Evolutionary conservation across 805 yeast species (phyloP).

Genomic region (Schizosaccharomyces japonicus): DNA sequence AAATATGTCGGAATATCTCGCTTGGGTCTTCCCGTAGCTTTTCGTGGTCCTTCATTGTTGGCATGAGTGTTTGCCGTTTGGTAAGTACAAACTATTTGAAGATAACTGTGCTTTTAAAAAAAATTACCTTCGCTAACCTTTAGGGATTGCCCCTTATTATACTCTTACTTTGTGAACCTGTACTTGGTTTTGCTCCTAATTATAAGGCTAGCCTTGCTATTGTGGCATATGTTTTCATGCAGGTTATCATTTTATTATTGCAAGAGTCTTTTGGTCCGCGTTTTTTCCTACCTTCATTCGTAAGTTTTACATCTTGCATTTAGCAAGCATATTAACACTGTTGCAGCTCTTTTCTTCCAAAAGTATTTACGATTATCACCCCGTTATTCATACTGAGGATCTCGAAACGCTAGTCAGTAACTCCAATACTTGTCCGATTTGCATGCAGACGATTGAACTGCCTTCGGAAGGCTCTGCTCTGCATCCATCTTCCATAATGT

Average conservation of each 20-base stretch:
- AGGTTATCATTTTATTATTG: slow-evolving; percentile 30
- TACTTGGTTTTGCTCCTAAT: slow-evolving; percentile 51
- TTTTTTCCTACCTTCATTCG: slow-evolving; percentile 46
- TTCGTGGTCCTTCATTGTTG: slow-evolving; percentile 51
- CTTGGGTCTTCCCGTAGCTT: slow-evolving; percentile 47
- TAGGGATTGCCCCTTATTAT: slow-evolving; percentile 35
- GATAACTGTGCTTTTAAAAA: background rate
- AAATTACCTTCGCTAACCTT: background rate
- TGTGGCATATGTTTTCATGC: slow-evolving; percentile 33
- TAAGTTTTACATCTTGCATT: background rate
- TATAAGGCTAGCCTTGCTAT: slow-evolving; percentile 27
- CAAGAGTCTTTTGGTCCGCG: slow-evolving; percentile 59
- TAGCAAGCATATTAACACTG: slow-evolving; percentile 8
- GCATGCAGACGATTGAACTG: slow-evolving; percentile 58
- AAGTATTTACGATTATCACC: slow-evolving; percentile 57
- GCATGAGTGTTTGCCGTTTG: slow-evolving; percentile 37
- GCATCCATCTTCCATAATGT: slow-evolving; percentile 15
- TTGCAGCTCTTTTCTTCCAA: slow-evolving; percentile 34
- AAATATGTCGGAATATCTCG: slow-evolving; percentile 50
- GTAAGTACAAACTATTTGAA: background rate
- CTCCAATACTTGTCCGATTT: slow-evolving; percentile 51
- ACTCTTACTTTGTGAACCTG: slow-evolving; percentile 22
- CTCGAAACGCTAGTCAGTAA: slow-evolving; percentile 18
- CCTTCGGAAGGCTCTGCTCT: slow-evolving; percentile 13
- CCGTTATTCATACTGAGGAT: slow-evolving; percentile 31